These are phyloP conservation scores for Sequoiadendron giganteum DNA, from an alignment of 75 land plant species.

Conservation along the genomic window DNA sequence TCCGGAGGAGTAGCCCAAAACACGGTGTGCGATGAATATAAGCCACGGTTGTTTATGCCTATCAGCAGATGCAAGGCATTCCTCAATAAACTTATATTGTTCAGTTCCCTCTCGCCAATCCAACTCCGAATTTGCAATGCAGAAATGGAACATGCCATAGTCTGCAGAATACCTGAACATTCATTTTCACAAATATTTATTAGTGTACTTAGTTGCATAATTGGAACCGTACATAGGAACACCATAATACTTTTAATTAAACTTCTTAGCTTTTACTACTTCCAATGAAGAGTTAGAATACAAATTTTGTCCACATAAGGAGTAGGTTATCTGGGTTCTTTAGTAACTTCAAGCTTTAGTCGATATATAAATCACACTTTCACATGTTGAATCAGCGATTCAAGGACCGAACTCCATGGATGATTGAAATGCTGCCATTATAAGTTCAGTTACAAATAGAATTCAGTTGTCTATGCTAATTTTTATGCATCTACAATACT, in stretches of 20 bases:
- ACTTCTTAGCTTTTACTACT: too few species aligned
- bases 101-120: conserved; percentile 85
- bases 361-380: background rate
- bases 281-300: too few species aligned
- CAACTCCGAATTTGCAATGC: conserved; percentile 84
- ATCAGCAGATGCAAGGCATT: conserved; percentile 69
- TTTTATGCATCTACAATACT: background rate
- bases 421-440: background rate
- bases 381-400: background rate
- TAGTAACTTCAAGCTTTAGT: background rate
- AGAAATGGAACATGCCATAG: conserved; percentile 92
- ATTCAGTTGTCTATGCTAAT: background rate
- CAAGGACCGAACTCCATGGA: background rate
- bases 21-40: conserved; percentile 46
- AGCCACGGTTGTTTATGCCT: conserved; percentile 86
- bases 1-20: conserved; percentile 86
- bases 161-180: conserved; percentile 76
- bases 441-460: background rate
- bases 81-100: conserved; percentile 79
- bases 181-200: background rate
- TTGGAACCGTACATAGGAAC: too few species aligned
- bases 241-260: too few species aligned
- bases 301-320: too few species aligned
- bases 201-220: too few species aligned
- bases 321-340: too few species aligned